Evolutionary conservation across 331 rosid genomes (phyloP).

Genomic region (Stylosanthes scabra): DNA sequence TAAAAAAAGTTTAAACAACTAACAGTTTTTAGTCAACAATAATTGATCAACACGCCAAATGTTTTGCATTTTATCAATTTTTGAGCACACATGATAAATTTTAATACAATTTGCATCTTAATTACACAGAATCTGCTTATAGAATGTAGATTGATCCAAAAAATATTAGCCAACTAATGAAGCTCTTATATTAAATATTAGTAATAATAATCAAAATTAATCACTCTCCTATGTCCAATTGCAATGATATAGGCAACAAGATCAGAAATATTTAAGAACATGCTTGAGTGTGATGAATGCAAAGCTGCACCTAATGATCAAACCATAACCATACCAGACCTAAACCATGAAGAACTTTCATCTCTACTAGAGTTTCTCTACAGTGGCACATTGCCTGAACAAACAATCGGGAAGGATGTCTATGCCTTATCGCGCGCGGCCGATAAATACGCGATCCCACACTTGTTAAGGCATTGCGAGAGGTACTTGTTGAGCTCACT

Average conservation of each 20-base stretch:
- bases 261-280: slow-evolving; percentile 79
- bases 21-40: no score
- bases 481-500: slow-evolving; percentile 52
- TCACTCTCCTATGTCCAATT: no score
- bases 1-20: no score
- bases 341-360: slow-evolving; percentile 66
- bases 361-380: slow-evolving; percentile 77
- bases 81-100: no score
- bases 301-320: slow-evolving; percentile 57
- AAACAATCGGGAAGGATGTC: slow-evolving; percentile 64
- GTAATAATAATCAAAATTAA: no score
- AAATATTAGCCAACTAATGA: no score
- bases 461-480: slow-evolving; percentile 70
- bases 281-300: slow-evolving; percentile 74
- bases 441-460: slow-evolving; percentile 74
- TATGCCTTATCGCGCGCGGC: slow-evolving; percentile 71
- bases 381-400: slow-evolving; percentile 52
- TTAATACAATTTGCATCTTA: no score
- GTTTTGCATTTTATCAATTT: no score
- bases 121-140: no score
- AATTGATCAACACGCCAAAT: no score
- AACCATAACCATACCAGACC: slow-evolving; percentile 56
- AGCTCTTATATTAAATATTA: no score
- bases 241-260: slow-evolving; percentile 58
- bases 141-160: no score